Evolutionary conservation across 2,329 filamentous ascomycete species (phyloP).

Genomic region (Huntiella moniliformis): DNA sequence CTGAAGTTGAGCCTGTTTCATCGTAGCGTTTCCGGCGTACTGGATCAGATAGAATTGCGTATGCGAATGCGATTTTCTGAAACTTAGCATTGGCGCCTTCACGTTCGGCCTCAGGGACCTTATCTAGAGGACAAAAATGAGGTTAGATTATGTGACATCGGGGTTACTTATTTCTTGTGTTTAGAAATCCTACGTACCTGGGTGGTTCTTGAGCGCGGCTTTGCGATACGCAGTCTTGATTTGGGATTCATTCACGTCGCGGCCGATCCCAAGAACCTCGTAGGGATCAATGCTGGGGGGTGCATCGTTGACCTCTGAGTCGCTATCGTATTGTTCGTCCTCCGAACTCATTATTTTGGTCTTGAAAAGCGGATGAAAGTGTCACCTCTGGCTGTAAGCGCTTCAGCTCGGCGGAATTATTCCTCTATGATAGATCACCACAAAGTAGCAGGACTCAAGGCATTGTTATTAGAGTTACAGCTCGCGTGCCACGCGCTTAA

Average conservation of each 20-base stretch:
- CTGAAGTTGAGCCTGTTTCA: constrained; percentile 70
- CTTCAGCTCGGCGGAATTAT: no score
- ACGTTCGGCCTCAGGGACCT: constrained; percentile 49
- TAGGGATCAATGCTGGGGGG: constrained; percentile 60
- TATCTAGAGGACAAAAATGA: constrained; percentile 37
- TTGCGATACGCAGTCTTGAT: constrained; percentile 88
- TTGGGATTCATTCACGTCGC: constrained; percentile 53
- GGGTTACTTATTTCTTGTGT: neutral
- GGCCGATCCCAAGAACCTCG: constrained; percentile 52
- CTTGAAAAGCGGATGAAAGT: neutral
- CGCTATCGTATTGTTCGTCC: neutral
- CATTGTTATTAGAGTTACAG: no score
- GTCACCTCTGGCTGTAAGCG: no score
- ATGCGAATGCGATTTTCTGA: constrained; percentile 82
- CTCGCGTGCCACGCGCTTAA: no score
- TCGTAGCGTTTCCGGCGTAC: constrained; percentile 73
- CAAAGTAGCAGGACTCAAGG: no score
- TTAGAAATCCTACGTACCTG: constrained; percentile 34
- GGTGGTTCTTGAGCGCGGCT: constrained; percentile 70
- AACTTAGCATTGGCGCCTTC: constrained; percentile 61
- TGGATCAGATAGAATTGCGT: constrained; percentile 76
- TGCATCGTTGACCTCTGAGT: constrained; percentile 23
- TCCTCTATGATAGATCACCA: no score
- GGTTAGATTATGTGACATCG: constrained; percentile 12
- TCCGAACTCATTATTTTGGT: constrained; percentile 7